Base-by-base conservation (phyloP, 139 green algal genomes). In the Chlorella sp. region DNA sequence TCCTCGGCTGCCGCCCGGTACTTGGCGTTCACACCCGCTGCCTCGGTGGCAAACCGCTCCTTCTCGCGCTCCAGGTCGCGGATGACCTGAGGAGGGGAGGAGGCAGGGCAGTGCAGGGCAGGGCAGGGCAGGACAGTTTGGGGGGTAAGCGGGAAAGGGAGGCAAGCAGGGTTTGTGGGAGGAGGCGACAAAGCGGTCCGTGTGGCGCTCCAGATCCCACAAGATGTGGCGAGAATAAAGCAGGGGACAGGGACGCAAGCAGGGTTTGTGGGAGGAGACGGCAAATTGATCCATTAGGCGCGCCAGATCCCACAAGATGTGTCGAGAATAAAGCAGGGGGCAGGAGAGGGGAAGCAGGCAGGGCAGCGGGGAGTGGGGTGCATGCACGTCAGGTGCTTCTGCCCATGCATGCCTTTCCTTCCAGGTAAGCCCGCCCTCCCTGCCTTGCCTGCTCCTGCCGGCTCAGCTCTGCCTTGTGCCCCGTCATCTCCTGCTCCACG, bases 401-500 rank as follows among this genome's bases (percentile, higher is more conserved):
- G 48, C 9, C 48, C 48, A 57, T 57, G 48, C 48, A 9, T 57
- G 48, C 48, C 48, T 57, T 57, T 5, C 9, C 7, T 57, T 57
- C 48, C 48, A 57, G 7, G 9, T 57, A 5, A 57, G 48, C 48
- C 64, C 5, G 2, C 3, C 64, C 64, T 28, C 64, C 21, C 64
- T 14, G 64, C 5, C 64, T 94, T 37, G 94, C 87, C 91, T 96
- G 96, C 87, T 89, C 90, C 91, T 96, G 94, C 83, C 94, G 94
- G 89, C 96, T 93, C 22, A 94, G 95, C 90, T 99, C 97, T 19
- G 94, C 89, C 86, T 95, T 96, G 93, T 97, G 98, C 16, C 93
- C 92, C 42, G 93, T 86, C 37, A 97, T 93, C 92, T 99, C 97
- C 93, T 98, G 95, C 94, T 98, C 97, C 86, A 99, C 91, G 82